Percentiles rank a stretch among this genome's conserved stretches.
These are phyloP conservation scores for Leptodermis oblonga DNA, from an alignment of 257 asterid species.

Conservation along the genomic window DNA sequence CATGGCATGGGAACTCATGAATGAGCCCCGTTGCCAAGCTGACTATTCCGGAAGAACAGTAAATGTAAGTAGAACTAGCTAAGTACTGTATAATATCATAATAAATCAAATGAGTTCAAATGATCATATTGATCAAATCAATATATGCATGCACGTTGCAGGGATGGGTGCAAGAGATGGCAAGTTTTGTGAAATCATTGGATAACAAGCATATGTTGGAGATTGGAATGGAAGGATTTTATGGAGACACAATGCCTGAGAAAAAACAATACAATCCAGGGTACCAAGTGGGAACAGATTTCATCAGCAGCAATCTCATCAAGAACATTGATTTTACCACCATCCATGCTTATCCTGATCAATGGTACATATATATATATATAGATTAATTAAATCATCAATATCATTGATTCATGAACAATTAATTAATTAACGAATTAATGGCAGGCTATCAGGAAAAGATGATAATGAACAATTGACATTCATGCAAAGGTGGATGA, in stretches of 20 bases:
- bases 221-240: slow-evolving; percentile 66
- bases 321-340: slow-evolving; percentile 52
- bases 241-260: slow-evolving; percentile 47
- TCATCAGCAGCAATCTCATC: slow-evolving; percentile 41
- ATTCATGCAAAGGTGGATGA: slow-evolving; percentile 70
- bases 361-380: slow-evolving; percentile 20
- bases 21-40: slow-evolving; percentile 76
- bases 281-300: slow-evolving; percentile 52
- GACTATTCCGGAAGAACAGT: slow-evolving; percentile 67
- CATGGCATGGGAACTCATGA: slow-evolving; percentile 95
- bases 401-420: too few relatives aligned
- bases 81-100: too few relatives aligned
- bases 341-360: slow-evolving; percentile 61
- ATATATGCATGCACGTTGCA: neutral
- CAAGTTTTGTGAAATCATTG: slow-evolving; percentile 46
- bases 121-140: too few relatives aligned
- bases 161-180: slow-evolving; percentile 55
- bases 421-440: neutral
- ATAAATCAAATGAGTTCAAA: too few relatives aligned
- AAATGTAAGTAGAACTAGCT: slow-evolving; percentile 30
- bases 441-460: slow-evolving; percentile 53
- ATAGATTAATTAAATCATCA: too few relatives aligned
- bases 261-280: slow-evolving; percentile 52
- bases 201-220: slow-evolving; percentile 49
- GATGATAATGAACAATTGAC: slow-evolving; percentile 48